These are phyloP conservation scores for Aspergillus conjunctus DNA, from an alignment of 495 filamentous ascomycete species.

Conservation along the genomic window DNA sequence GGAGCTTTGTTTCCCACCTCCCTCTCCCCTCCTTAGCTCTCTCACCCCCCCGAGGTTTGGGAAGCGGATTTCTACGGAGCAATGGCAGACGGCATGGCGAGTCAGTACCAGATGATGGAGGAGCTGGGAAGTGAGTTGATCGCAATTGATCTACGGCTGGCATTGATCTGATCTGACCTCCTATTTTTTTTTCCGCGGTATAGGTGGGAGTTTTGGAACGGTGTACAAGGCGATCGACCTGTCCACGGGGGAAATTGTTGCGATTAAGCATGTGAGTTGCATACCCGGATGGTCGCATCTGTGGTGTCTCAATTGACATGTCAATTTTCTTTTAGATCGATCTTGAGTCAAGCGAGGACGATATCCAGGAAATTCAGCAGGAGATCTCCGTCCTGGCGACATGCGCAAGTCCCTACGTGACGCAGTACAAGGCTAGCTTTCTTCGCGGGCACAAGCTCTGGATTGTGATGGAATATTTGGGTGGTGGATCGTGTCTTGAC, in stretches of 20 bases:
- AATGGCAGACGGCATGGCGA: conserved; percentile 67
- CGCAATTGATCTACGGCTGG: not conserved
- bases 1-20: too few species aligned
- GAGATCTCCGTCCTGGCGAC: conserved; percentile 96
- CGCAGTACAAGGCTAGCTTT: conserved; percentile 95
- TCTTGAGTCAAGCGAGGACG: conserved; percentile 95
- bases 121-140: conserved; percentile 80
- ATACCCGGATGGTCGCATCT: conserved; percentile 8
- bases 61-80: conserved; percentile 21
- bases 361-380: conserved; percentile 96
- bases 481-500: conserved; percentile 91
- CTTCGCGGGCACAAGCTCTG: conserved; percentile 92
- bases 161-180: conserved; percentile 6
- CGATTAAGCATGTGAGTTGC: conserved; percentile 79
- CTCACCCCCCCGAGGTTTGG: conserved; percentile 17
- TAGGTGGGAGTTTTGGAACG: conserved; percentile 90
- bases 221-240: conserved; percentile 95
- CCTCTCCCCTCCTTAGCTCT: not conserved
- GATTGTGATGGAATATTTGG: conserved; percentile 99
- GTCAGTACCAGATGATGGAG: conserved; percentile 86
- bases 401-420: conserved; percentile 89
- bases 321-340: conserved; percentile 71
- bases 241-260: conserved; percentile 82
- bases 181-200: conserved; percentile 2
- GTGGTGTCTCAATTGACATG: conserved; percentile 28